Base-by-base conservation (phyloP, 345 rosid genomes). In the Eucalyptus viminalis region DNA sequence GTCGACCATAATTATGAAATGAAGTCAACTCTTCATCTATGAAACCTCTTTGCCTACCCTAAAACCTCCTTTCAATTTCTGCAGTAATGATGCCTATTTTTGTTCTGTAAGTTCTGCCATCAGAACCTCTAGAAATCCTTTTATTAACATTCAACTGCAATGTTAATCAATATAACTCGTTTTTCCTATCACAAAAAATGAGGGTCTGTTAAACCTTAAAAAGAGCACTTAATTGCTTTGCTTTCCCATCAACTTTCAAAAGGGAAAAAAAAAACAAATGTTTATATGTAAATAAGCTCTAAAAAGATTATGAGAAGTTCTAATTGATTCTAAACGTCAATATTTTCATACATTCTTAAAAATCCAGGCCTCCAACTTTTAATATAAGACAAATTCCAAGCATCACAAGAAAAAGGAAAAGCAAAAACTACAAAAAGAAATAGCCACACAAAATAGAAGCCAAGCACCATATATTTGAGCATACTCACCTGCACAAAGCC, bases 401-500 rank as follows among this genome's bases (percentile, higher is more conserved):
- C 27, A 40, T 43, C 24, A 37, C 83, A 21, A 76, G 83, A 37
- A 37, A 76, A 76, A 76, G 83, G 83, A 76, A 76, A 37, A 76
- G 83, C 47, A 76, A 37, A 72, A 76, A 76, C 47, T 37, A 51
- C 50, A n/a, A 21, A 7, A 88, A 60, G 69, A 69, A 80, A 88
- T 21, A 37, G 49, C n/a, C 37, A 60, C 76, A 89, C 49, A 80
- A 89, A 40, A 85, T 45, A 56, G 51, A 80, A 85, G 60, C 88
- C 56, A 56, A 53, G 87, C 53, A 83, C 44, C 34, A 53, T 81
- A 88, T 45, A 80, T 58, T 62, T 87, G 51, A 49, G 14, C 67
- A 37, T 85, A 92, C 96, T 87, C 87, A 95, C 99, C 99, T 96
- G 99, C 90, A 98, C 96, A 92, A 97, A 98, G 86, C 98, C 99